Base-by-base conservation (phyloP, 768 basidiomycete genomes). In the Lentinula sp. region DNA sequence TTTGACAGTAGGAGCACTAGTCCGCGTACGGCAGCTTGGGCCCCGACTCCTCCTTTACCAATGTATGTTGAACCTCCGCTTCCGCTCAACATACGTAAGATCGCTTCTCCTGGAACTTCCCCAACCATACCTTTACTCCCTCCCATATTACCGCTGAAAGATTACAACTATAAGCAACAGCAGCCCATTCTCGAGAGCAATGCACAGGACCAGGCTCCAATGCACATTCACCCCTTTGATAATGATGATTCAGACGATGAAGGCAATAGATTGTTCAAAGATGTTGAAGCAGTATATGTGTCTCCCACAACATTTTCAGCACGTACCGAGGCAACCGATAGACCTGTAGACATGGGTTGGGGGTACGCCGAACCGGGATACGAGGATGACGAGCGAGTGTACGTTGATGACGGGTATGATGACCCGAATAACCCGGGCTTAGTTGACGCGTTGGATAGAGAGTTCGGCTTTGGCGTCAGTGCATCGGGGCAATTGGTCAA, bases 321-420 rank as follows among this genome's bases (percentile, higher is more conserved):
- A 13, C 13, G n/a, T 5, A 20, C 41, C 9, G 41, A 23, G 46
- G 46, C 20, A 48, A 9, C 6, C 12, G 35, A 49, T 23, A 35
- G 48, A 9, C 43, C 45, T 50, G 37, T 60, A 20, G 59, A 60
- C 23, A 51, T 23, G 4, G 59, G 59, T 3, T 60, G 33, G 16
- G 59, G 59, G 36, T 60, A 60, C 32, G 59, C 49, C 23, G 59
- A 60, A 43, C 43, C 32, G 3, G 59, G 59, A 51, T 60, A 51
- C 20, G 59, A 60, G 36, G 59, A 60, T 60, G 59, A 60, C 20
- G 59, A 60, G 28, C 45, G 59, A 32, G 59, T 60, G 20, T 60
- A 60, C 52, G 48, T 60, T 41, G 59, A 60, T 42, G 59, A 60
- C 32, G 59, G 59, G 9, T 60, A 41, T 33, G 50, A 52, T 42